These are phyloP conservation scores for Beauveria brongniartii DNA, from an alignment of 2,329 filamentous ascomycete genomes.

Conservation along the genomic window DNA sequence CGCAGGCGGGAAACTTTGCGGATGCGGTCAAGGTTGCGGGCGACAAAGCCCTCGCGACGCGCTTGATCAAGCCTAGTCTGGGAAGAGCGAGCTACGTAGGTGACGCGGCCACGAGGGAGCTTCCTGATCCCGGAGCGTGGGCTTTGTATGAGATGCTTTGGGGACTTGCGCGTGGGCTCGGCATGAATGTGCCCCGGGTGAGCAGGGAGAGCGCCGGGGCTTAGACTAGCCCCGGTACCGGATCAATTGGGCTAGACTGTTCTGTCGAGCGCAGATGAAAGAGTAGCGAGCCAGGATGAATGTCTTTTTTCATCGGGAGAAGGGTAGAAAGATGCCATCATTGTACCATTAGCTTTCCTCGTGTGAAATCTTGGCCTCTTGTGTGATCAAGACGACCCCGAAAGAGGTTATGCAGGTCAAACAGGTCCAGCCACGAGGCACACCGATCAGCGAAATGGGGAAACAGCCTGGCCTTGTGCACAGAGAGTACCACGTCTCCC, in stretches of 20 bases:
- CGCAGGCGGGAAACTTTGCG: constrained; percentile 43
- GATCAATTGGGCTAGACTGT: too few relatives aligned
- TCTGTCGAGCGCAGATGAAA: not conserved
- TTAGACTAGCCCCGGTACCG: not conserved
- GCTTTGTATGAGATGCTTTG: constrained; percentile 20
- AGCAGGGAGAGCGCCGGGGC: not conserved
- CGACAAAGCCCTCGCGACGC: constrained; percentile 50
- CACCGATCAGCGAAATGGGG: constrained; percentile 21
- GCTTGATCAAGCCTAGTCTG: constrained; percentile 37
- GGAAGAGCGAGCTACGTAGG: constrained; percentile 63
- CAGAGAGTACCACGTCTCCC: constrained; percentile 17
- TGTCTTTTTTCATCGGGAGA: not conserved
- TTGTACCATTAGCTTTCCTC: too few relatives aligned
- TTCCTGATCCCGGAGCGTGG: constrained; percentile 63
- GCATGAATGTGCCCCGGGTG: not conserved
- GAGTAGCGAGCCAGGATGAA: not conserved
- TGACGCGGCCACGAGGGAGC: constrained; percentile 36
- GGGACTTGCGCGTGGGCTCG: not conserved
- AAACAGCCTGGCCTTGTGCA: constrained; percentile 21
- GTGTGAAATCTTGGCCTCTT: too few relatives aligned
- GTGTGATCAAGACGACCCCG: too few relatives aligned
- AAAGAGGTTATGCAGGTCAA: constrained; percentile 12
- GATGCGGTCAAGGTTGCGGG: constrained; percentile 52
- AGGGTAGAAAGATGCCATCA: too few relatives aligned
- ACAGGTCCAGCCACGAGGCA: constrained; percentile 12